These are phyloP conservation scores for Colletotrichum orchidophilum DNA, from an alignment of 2,329 filamentous ascomycete species.

Conservation along the genomic window DNA sequence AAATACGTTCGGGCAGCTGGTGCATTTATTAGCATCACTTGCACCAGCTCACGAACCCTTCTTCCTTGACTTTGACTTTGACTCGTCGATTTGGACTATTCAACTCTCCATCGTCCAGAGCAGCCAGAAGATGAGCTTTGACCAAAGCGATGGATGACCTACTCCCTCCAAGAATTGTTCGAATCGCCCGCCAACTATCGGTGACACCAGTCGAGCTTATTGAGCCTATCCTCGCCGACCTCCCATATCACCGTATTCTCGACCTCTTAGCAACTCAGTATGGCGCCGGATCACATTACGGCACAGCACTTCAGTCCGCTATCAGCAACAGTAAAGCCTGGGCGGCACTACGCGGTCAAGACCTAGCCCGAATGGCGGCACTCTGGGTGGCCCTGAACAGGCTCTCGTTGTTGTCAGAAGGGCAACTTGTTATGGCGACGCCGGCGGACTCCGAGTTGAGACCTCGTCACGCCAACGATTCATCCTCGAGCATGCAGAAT, in stretches of 20 bases:
- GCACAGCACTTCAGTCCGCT: neutral
- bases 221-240: neutral
- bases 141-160: neutral
- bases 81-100: neutral
- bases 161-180: neutral
- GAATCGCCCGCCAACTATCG: neutral
- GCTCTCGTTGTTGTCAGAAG: neutral
- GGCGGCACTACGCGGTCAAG: neutral
- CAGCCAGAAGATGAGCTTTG: neutral
- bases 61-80: neutral
- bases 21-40: no score
- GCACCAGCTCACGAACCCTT: no score
- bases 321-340: neutral
- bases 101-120: neutral
- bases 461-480: neutral
- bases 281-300: neutral
- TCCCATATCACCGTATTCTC: conserved; percentile 2
- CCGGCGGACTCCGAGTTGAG: neutral
- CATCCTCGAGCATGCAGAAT: neutral
- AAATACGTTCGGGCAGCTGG: neutral
- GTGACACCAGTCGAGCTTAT: neutral
- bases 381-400: neutral
- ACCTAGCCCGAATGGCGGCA: neutral
- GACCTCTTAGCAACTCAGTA: neutral
- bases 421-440: neutral